Conservation (phyloP, 1,284 basidiomycete genomes). For the Moesziomyces antarcticus region DNA sequence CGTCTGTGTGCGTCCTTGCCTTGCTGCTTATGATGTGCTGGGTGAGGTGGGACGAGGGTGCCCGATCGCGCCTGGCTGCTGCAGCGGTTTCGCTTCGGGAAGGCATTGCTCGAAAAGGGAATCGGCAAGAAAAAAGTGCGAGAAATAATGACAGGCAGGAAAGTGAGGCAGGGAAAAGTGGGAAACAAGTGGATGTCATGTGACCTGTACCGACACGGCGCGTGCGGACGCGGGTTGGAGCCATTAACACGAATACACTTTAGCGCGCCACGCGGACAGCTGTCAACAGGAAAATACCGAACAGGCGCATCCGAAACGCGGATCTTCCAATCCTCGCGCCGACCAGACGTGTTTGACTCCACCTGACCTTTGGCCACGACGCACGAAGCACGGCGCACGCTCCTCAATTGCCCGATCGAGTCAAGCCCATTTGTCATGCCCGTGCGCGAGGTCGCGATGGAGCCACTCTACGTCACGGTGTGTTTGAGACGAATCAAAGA, state of each 20-base stretch:
- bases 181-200: slow-evolving; percentile 20
- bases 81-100: no score
- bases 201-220: slow-evolving; percentile 32
- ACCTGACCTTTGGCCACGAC: slow-evolving; percentile 18
- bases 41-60: not conserved
- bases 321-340: slow-evolving; percentile 14
- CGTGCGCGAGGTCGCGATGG: no score
- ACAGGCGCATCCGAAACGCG: slow-evolving; percentile 16
- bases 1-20: no score
- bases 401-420: no score
- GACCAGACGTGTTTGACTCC: slow-evolving; percentile 38
- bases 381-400: no score
- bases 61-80: not conserved
- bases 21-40: no score
- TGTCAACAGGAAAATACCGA: slow-evolving; percentile 49
- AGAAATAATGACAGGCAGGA: not conserved
- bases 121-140: not conserved
- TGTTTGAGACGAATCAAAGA: no score
- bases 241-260: slow-evolving; percentile 45
- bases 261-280: slow-evolving; percentile 32
- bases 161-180: not conserved
- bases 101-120: no score
- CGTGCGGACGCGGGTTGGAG: slow-evolving; percentile 8
- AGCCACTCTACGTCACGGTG: no score
- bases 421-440: no score